Conservation (phyloP, 768 basidiomycete genomes). For the Boletellus emodensis region DNA sequence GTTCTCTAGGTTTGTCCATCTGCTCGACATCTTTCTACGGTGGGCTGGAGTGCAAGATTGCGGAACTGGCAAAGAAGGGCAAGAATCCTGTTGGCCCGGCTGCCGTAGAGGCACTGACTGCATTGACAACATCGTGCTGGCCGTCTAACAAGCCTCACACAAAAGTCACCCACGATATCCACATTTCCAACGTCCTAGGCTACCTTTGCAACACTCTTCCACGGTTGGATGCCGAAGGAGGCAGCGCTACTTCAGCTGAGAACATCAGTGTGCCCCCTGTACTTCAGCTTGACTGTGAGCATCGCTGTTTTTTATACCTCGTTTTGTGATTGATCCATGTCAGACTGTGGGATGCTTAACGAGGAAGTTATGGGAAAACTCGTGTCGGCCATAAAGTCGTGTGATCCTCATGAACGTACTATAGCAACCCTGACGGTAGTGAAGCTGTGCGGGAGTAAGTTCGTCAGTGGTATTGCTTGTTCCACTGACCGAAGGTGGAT, state of each 20-base stretch:
- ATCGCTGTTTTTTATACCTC: too few species aligned
- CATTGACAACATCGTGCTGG: neutral
- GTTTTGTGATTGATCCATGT: neutral
- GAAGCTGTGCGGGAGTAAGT: conserved; percentile 9
- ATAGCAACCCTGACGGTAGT: conserved; percentile 6
- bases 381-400: neutral
- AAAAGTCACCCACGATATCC: neutral
- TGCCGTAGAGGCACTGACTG: conserved; percentile 6
- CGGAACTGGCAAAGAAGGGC: neutral
- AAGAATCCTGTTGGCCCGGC: neutral
- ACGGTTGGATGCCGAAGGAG: neutral
- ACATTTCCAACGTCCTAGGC: conserved; percentile 1
- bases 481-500: neutral
- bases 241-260: too few species aligned
- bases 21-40: neutral
- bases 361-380: neutral
- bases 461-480: neutral
- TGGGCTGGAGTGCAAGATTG: neutral
- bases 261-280: neutral
- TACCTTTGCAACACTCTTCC: conserved; percentile 6
- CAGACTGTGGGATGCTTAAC: neutral
- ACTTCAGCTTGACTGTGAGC: neutral
- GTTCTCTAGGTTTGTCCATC: too few species aligned
- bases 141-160: neutral
- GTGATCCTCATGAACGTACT: neutral